Evolutionary conservation across 1,139 yeast genomes (phyloP), one percentile per base, ranked within the genome.

Genomic region (Meyerozyma elateridarum): DNA sequence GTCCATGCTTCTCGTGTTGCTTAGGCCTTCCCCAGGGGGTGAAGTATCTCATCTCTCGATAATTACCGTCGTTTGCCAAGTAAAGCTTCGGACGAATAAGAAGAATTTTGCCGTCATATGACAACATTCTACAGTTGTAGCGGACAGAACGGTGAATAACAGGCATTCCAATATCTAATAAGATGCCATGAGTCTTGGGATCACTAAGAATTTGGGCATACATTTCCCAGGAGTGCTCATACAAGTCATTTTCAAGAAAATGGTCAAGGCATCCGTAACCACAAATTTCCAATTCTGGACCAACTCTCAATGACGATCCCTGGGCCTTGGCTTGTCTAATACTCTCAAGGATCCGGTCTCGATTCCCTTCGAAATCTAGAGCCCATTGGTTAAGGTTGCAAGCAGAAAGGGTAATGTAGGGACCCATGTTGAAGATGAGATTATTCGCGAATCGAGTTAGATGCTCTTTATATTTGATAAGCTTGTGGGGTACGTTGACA

Each of bases 231-330:
- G 93, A 79, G 55, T 93, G 97, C 32, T 83, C 70, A 50, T 79
- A 89, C 5, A 85, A 67, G 54, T 93, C 99, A 48, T 80, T 82
- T 53, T 93, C 99, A 20, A 85, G 68, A 49, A 88, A 93, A 56
- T 93, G 98, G 54, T 93, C 99, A 36, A 91, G 69, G 55, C 98
- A 91, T 7, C 98, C 98, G 54, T 85, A 85, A 2, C 97, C 97
- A 37, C 96, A 79, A 32, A 93, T 67, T 56, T 93, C 99, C 29
- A 93, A 70, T 55, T 93, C 99, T 1, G 98, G 98, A 1, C 99
- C 99, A 14, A 93, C 96, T 51, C 99, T 73, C 35, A 93, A 70
- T 22, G 70, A 67, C 0, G 99, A 94, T 7, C 88, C 87, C 39
- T 65, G 70, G 15, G 60, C 56, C 51, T 89, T 89, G 34, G 98